A percentile compares a stretch with the other conserved stretches of the same genome.
Evolutionary conservation across 345 rosid genomes (phyloP).

Genomic region (Rubroshorea leprosula): DNA sequence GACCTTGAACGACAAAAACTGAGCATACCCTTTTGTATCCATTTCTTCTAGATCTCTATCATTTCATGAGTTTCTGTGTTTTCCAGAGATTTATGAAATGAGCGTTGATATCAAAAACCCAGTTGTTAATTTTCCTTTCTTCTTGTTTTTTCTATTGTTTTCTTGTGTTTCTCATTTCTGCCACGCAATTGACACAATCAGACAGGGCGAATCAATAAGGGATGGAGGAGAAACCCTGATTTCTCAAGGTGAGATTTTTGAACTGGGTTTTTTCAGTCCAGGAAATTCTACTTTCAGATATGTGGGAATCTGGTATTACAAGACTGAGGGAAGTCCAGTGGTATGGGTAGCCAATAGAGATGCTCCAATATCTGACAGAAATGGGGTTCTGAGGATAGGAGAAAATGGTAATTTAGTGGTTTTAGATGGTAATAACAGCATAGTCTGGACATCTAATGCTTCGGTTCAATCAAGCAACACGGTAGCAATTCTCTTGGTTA

Average conservation of each 20-base stretch:
- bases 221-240: slow-evolving; percentile 40
- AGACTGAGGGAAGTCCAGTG: slow-evolving; percentile 23
- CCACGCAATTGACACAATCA: slow-evolving; percentile 26
- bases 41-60: slow-evolving; percentile 4
- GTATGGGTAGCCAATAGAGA: slow-evolving; percentile 78
- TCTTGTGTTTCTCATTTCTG: slow-evolving; percentile 23
- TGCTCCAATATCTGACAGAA: slow-evolving; percentile 31
- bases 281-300: slow-evolving; percentile 35
- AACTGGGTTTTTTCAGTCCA: slow-evolving; percentile 61
- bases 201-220: slow-evolving; percentile 27
- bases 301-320: slow-evolving; percentile 62
- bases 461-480: slow-evolving; percentile 26
- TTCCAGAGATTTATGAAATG: slow-evolving; percentile 15
- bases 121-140: slow-evolving; percentile 13
- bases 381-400: slow-evolving; percentile 39
- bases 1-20: neutral
- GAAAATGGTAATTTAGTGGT: slow-evolving; percentile 51
- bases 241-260: slow-evolving; percentile 28
- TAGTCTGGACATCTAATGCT: slow-evolving; percentile 46
- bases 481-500: slow-evolving; percentile 23
- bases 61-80: neutral
- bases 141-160: slow-evolving; percentile 20
- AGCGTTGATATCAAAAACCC: slow-evolving; percentile 10
- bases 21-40: neutral
- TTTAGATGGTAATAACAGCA: slow-evolving; percentile 27